phyloP scores from a whole-genome alignment of 2,329 filamentous ascomycete genomes.

The Emergomyces africanus region DNA sequence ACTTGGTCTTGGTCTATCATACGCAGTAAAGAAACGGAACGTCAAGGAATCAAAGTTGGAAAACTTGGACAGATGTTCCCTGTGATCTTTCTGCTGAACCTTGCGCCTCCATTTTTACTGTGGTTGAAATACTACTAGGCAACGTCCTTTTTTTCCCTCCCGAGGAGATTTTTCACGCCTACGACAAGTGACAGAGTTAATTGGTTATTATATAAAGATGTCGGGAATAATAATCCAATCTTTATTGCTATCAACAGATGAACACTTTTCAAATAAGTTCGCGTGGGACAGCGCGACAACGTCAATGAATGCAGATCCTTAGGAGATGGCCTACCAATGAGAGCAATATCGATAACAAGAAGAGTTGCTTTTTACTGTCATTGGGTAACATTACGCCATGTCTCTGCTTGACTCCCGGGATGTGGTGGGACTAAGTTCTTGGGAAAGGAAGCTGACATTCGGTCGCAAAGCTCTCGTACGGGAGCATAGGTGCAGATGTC shows the following conservation, averaged over 20 bases:
- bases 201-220: neutral
- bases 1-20: no score
- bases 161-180: no score
- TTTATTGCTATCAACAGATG: neutral
- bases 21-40: neutral
- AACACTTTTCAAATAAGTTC: neutral
- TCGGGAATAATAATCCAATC: neutral
- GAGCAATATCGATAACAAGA: neutral
- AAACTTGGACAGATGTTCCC: neutral
- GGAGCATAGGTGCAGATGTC: neutral
- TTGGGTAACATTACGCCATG: neutral
- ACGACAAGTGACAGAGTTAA: neutral
- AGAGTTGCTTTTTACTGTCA: neutral
- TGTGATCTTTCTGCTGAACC: neutral
- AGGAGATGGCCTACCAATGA: neutral
- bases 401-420: neutral
- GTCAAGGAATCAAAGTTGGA: neutral
- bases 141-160: no score
- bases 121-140: no score
- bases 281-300: neutral
- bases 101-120: neutral
- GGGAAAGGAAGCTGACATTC: neutral
- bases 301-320: neutral
- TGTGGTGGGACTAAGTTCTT: neutral
- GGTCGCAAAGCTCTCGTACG: neutral